These are phyloP conservation scores for Grammothele lineata DNA, from an alignment of 768 basidiomycete genomes.

Conservation along the genomic window DNA sequence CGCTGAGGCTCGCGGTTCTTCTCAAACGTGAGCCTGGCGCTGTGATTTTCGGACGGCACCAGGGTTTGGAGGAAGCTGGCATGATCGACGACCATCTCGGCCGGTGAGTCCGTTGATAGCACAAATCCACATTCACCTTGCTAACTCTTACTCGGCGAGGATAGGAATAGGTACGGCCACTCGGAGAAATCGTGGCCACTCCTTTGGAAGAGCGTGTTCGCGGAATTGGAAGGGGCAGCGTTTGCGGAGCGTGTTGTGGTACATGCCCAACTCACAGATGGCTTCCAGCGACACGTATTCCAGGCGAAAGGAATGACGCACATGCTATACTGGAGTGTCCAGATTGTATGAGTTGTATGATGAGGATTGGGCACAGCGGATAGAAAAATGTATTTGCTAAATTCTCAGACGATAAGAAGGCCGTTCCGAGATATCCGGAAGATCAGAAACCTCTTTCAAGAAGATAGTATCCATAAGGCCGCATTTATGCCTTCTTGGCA, in stretches of 20 bases:
- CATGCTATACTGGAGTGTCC: constrained; percentile 27
- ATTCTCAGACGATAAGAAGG: too few relatives aligned
- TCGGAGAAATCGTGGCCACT: constrained; percentile 26
- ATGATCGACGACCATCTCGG: constrained; percentile 25
- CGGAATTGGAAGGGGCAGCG: constrained; percentile 19
- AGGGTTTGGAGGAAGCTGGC: constrained; percentile 22
- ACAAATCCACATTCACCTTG: background rate
- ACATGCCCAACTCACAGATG: constrained; percentile 16
- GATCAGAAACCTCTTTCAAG: too few relatives aligned
- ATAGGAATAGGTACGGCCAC: constrained; percentile 28
- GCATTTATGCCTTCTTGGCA: too few relatives aligned
- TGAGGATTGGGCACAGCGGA: too few relatives aligned
- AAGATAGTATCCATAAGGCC: too few relatives aligned
- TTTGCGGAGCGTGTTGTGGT: constrained; percentile 20
- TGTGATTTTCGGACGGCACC: constrained; percentile 32
- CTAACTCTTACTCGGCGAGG: background rate
- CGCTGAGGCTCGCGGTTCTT: constrained; percentile 24
- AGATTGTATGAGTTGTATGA: constrained; percentile 23
- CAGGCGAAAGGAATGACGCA: background rate
- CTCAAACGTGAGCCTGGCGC: constrained; percentile 22
- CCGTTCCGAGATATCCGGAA: too few relatives aligned
- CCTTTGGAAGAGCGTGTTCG: constrained; percentile 27
- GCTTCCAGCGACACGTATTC: constrained; percentile 6
- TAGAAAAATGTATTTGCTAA: too few relatives aligned
- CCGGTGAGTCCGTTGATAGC: constrained; percentile 10